Evolutionary conservation across 2,329 filamentous ascomycete genomes (phyloP).

Genomic region (Chaetomium strumarium): DNA sequence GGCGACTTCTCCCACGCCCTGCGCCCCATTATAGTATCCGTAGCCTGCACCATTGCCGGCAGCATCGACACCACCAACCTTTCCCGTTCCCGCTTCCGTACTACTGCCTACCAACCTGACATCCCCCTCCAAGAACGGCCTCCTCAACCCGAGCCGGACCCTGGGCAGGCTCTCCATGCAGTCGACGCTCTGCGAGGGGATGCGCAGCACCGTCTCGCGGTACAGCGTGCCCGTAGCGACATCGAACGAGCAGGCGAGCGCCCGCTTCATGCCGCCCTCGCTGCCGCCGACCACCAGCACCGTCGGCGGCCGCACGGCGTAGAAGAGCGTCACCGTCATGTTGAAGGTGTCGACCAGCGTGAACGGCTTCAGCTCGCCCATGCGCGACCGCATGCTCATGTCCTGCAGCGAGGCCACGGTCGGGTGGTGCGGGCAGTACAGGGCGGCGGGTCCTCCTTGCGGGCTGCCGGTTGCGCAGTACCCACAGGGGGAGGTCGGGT

Average conservation of each 20-base stretch:
- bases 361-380: conserved; percentile 27
- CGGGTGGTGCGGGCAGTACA: neutral
- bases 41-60: no score
- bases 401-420: neutral
- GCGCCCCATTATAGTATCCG: no score
- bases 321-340: conserved; percentile 32
- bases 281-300: conserved; percentile 36
- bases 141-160: conserved; percentile 23
- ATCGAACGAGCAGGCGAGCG: conserved; percentile 39
- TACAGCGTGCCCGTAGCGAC: conserved; percentile 36
- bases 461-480: neutral
- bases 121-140: conserved; percentile 8
- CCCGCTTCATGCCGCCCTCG: conserved; percentile 43
- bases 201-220: conserved; percentile 39
- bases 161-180: conserved; percentile 32
- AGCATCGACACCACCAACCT: no score
- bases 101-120: neutral
- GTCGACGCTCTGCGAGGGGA: conserved; percentile 34
- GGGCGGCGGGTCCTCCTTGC: neutral
- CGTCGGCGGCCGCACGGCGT: conserved; percentile 34
- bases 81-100: no score
- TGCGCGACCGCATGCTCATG: neutral
- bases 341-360: conserved; percentile 34
- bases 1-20: no score
- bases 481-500: neutral